A percentile compares a stretch with the other conserved stretches of the same genome.
Evolutionary conservation across 2,329 filamentous ascomycete species (phyloP).

Genomic region (Pseudocercospora pini-densiflorae): DNA sequence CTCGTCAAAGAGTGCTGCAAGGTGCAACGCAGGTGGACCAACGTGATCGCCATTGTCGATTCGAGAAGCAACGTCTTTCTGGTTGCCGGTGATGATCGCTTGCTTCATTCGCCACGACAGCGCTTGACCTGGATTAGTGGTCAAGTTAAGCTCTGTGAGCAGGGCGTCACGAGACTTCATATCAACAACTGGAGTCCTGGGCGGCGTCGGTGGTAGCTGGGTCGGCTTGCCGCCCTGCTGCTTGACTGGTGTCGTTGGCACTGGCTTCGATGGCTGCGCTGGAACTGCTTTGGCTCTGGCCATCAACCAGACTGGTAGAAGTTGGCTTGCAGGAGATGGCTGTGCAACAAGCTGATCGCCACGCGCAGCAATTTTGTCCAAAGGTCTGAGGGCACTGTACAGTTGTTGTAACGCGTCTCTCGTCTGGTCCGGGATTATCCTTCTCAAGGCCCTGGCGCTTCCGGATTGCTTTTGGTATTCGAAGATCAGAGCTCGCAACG

Average conservation of each 20-base stretch:
- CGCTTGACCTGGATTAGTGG: neutral
- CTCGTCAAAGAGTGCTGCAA: conserved; percentile 17
- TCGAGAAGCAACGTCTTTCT: conserved; percentile 1
- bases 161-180: conserved; percentile 9
- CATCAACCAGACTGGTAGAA: conserved; percentile 20
- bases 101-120: conserved; percentile 13
- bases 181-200: neutral
- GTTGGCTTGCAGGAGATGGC: conserved; percentile 1
- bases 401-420: neutral
- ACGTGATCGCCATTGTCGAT: conserved; percentile 7
- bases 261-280: neutral
- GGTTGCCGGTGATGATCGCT: conserved; percentile 9
- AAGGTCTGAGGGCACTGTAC: conserved; percentile 1
- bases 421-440: neutral
- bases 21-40: conserved; percentile 12
- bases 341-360: neutral
- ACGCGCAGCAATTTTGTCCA: neutral
- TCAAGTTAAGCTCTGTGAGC: conserved; percentile 9
- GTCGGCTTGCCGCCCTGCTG: neutral
- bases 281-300: neutral
- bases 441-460: neutral
- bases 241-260: neutral
- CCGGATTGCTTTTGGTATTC: neutral
- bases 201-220: neutral
- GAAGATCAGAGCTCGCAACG: conserved; percentile 4